Evolutionary conservation across 306 rosid genomes (phyloP), one percentile per base, ranked within the genome.

Genomic region (Quercus engelmannii): DNA sequence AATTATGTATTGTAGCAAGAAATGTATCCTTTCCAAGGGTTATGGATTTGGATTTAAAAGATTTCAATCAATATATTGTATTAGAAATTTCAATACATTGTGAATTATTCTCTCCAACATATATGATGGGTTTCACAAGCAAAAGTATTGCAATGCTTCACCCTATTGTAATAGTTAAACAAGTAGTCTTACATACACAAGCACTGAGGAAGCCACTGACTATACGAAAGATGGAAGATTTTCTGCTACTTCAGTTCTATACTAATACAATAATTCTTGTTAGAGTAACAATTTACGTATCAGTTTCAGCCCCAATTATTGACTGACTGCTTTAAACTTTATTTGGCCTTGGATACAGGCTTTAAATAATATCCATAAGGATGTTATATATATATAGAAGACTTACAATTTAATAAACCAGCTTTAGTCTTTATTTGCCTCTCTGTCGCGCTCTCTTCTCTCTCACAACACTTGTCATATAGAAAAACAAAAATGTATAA

Each of bases 321-420:
- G 61, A 74, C 85, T 88, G 81, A 88, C 87, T 57, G 26, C 69
- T 70, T 38, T 64, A 68, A 59, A 19, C 71, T 67, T 33, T 67
- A 77, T 80, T 77, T 69, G 81, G 76, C 63, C 55, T 74, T 71
- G 73, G 75, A 26, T 80, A 58, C 35, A 70, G 78, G 77, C 81
- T 63, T 67, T 67, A 67, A 19, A 14, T 33, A 19, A 14, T 33
- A 77, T 35, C 63, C 38, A 77, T 5, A 86, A 69, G 69, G 54
- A 76, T 46, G n/a, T 51, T 59, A 12, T 11, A 11, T 46, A 75
- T 62, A 46, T 35, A 35, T 35, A 35, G 75, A 83, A 31, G 19
- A 67, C 23, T 49, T 46, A 30, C 38, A 77, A 54, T 69, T 81
- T 62, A 23, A 76, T 61, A 61, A 65, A 78, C 18, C 41, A 28